Conservation (phyloP, 371 early-diverging fungal genomes). For the Mortierella polycephala region DNA sequence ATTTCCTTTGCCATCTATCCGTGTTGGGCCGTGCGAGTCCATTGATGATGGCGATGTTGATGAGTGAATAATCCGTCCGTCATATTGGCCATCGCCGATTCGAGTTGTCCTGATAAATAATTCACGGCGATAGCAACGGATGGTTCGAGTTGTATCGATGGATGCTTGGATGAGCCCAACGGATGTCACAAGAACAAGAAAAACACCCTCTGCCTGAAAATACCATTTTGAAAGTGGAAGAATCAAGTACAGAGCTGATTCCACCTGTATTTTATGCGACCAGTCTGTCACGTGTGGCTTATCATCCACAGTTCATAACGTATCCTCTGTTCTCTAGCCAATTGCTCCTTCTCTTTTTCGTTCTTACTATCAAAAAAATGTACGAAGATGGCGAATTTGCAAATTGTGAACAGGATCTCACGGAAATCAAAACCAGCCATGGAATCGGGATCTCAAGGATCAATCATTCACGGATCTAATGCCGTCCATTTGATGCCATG, state of each 20-base stretch:
- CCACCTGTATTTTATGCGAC: too few species aligned
- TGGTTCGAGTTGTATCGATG: constrained; percentile 9
- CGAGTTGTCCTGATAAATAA: background rate
- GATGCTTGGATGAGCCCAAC: constrained; percentile 19
- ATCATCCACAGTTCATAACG: too few species aligned
- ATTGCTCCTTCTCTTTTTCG: constrained; percentile 19
- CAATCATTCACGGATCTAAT: constrained; percentile 8
- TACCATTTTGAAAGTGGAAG: constrained; percentile 43
- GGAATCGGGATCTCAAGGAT: constrained; percentile 13
- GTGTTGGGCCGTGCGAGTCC: too few species aligned
- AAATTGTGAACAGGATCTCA: background rate
- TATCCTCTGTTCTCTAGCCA: background rate
- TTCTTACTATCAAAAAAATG: constrained; percentile 28
- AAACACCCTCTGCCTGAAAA: constrained; percentile 4
- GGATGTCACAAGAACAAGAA: background rate
- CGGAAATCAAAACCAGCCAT: background rate
- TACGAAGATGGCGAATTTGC: constrained; percentile 6
- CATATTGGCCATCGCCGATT: too few species aligned
- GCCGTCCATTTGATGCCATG: constrained; percentile 10
- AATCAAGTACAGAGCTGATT: background rate
- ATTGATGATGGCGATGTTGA: too few species aligned
- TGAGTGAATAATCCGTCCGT: too few species aligned
- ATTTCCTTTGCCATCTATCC: too few species aligned
- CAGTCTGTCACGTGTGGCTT: too few species aligned
- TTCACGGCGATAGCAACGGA: background rate